Base-by-base conservation (phyloP, 169 alveolate genomes). In the Plasmodium vivax region DNA sequence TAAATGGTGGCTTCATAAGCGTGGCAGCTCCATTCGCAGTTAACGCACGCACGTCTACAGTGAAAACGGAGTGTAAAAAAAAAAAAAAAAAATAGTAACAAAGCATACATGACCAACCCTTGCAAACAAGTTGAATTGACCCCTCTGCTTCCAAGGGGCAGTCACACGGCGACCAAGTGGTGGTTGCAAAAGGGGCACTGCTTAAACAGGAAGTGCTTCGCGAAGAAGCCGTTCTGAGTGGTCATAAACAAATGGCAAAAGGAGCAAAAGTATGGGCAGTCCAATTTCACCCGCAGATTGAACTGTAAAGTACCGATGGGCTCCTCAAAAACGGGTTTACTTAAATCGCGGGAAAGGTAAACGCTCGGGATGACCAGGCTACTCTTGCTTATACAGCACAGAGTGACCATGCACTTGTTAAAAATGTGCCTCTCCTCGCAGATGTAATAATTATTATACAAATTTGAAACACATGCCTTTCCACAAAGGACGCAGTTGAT, bases 171-270 rank as follows among this genome's bases (percentile, higher is more conserved):
- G 23, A 41, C 43, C 43, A 90, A 58, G 6, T 80, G 77, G 56
- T 62, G 88, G 32, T 81, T 90, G 23, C 94, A 90, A 80, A 90
- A 90, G 10, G 94, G 94, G 23, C 94, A 90, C 51, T 90, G 94
- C 8, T 62, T 68, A 27, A 90, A 90, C 23, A 80, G 56, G 38
- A 81, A 80, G 41, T 58, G 16, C 30, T 90, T 41, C 36, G 72
- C 36, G 71, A 62, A 90, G 73, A 90, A 79, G 12, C 14, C 8
- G 80, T 81, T 80, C 47, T 90, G 58, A 2, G 88, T 90, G 12
- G 94, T 62, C 10, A 90, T 43, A 90, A 90, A 90, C 45, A 68
- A 62, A 81, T 90, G 58, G 36, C 94, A 90, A 34, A 90, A 90
- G 19, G 94, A 81, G 71, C 94, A 90, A 30, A 68, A 90, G 23